Conservation (phyloP, 192 early-diverging fungal species). For the Coemansia sp. region DNA sequence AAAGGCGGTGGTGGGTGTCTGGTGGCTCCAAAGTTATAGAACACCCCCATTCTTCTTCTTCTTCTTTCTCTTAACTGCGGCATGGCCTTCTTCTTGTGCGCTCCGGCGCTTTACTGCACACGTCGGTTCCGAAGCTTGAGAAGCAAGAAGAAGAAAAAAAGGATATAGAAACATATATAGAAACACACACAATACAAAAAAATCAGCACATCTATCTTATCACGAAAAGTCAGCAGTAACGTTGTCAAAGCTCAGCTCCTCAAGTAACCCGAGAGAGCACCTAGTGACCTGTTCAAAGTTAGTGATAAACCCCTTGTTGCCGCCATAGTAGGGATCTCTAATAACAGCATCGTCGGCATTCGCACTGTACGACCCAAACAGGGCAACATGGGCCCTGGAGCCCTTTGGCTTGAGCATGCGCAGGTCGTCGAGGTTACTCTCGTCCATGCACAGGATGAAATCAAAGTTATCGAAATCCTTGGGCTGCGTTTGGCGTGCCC, state of each 20-base stretch:
- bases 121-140: neutral
- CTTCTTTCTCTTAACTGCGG: too few species aligned
- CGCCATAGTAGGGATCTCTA: conserved; percentile 57
- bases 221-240: neutral
- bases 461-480: conserved; percentile 74
- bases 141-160: neutral
- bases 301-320: conserved; percentile 34
- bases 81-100: neutral
- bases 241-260: conserved; percentile 21
- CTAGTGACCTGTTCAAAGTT: conserved; percentile 51
- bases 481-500: conserved; percentile 64
- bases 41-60: too few species aligned
- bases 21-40: too few species aligned
- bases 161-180: neutral
- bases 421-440: conserved; percentile 69
- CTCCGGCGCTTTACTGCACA: neutral
- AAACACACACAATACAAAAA: neutral
- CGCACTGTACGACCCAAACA: conserved; percentile 49
- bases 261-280: conserved; percentile 47
- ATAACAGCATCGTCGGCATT: conserved; percentile 22
- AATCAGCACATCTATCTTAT: neutral
- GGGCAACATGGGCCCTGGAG: conserved; percentile 28
- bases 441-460: conserved; percentile 92
- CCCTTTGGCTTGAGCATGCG: conserved; percentile 47
- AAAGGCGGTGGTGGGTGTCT: too few species aligned